Conservation (phyloP, 352 stramenopile genomes). For the Albugo laibachii region DNA sequence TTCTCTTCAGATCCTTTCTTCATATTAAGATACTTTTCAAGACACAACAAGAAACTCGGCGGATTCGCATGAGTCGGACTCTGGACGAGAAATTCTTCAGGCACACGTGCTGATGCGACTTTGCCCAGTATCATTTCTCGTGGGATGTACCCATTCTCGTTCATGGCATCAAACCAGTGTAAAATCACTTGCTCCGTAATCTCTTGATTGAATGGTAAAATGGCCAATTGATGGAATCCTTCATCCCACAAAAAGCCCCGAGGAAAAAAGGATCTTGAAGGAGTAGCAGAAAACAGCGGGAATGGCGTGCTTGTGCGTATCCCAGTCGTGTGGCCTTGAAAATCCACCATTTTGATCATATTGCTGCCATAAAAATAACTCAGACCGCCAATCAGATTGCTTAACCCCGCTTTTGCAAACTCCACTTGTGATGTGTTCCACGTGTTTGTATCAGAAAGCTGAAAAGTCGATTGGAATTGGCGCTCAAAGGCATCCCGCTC, state of each 20-base stretch:
- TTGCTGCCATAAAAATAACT: constrained; percentile 82
- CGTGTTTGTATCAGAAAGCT: constrained; percentile 11
- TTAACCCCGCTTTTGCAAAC: constrained; percentile 73
- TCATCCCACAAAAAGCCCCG: constrained; percentile 89
- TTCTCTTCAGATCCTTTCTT: constrained; percentile 4
- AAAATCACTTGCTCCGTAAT: constrained; percentile 65
- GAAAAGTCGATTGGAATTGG: constrained; percentile 37
- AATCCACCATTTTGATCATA: constrained; percentile 21
- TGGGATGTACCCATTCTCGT: constrained; percentile 79
- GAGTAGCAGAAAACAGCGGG: constrained; percentile 74
- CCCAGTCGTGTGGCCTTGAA: constrained; percentile 10
- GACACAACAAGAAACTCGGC: constrained; percentile 67
- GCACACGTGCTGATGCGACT: constrained; percentile 50
- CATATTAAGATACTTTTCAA: constrained; percentile 56
- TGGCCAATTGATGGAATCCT: constrained; percentile 84
- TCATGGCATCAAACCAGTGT: constrained; percentile 80
- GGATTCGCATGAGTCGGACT: constrained; percentile 83
- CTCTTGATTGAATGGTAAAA: constrained; percentile 46
- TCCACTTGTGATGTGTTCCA: constrained; percentile 37
- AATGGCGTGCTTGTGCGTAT: constrained; percentile 9
- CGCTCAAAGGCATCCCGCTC: constrained; percentile 16
- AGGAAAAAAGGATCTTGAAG: constrained; percentile 87
- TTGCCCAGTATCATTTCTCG: constrained; percentile 80
- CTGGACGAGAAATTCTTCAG: constrained; percentile 80
- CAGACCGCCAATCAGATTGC: constrained; percentile 77